Evolutionary conservation across 139 green algal species (phyloP), one percentile per base, ranked within the genome.

Genomic region (Micractinium conductrix): DNA sequence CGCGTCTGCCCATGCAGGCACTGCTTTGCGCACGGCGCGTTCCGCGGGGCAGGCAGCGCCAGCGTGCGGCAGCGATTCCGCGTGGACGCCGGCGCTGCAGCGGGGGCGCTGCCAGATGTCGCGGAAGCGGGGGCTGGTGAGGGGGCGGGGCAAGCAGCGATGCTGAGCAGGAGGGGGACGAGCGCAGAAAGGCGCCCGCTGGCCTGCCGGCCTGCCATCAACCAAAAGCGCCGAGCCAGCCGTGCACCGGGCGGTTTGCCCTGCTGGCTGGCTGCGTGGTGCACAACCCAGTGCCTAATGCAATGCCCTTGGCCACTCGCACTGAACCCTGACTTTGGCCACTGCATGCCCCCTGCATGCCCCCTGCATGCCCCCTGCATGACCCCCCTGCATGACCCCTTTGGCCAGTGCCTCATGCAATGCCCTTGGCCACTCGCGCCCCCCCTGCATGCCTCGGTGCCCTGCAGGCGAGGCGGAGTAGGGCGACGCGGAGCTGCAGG

Each of bases 31-130:
- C 38, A 1, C 48, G 88, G 88, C 22, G 78, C 67, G 17, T 91
- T 90, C 58, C 85, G 85, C 14, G 88, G 88, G 28, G 88, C 88
- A 1, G 88, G 88, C n/a, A 50, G 55, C 44, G 79, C 50, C 17
- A 42, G 68, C 3, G 24, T 91, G n/a, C 85, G 81, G 30, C 45
- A 73, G 38, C 78, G 81, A 1, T 78, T 91, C 69, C 60, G 78
- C 0, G 44, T 83, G 26, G 65, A 65, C 55, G 38, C n/a, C 9
- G 67, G 67, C 2, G 79, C 65, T 1, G 67, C 67, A 30, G 79
- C 65, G 7, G 40, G 26, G 0, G 60, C 30, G 28, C 78, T 83
- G 80, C 69, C 37, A 8, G 40, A 71, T 2, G 22, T 73, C 44
- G 35, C 38, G 2, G 71, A n/a, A 12, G 72, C 19, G 2, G 58